A percentile compares a stretch with the other conserved stretches of the same genome.
Evolutionary conservation across 192 early-diverging fungal species (phyloP).

Genomic region (Coemansia sp.): DNA sequence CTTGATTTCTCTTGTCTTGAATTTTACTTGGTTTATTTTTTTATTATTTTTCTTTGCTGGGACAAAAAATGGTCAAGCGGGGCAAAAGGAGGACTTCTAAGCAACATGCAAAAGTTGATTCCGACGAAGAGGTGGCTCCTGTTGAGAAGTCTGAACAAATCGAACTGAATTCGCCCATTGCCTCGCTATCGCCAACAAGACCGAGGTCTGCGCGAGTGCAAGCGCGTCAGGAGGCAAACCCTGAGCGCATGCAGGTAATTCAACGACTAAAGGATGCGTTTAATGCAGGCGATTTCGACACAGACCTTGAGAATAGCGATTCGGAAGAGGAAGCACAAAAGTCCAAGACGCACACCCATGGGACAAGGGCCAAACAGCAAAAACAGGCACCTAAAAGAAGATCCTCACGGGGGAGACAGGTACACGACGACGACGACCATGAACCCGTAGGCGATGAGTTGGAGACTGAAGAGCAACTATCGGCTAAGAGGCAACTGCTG

Average conservation of each 20-base stretch:
- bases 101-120: not conserved
- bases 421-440: slow-evolving; percentile 14
- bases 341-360: not conserved
- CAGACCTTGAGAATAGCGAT: slow-evolving; percentile 20
- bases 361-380: not conserved
- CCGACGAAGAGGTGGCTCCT: not conserved
- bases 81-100: slow-evolving; percentile 4
- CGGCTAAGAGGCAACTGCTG: not conserved
- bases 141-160: not conserved
- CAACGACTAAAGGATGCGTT: slow-evolving; percentile 44
- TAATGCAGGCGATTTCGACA: slow-evolving; percentile 35
- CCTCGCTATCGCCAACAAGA: not conserved
- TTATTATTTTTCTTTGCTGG: not conserved
- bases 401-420: not conserved
- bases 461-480: not conserved
- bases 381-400: slow-evolving; percentile 3
- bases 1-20: slow-evolving; percentile 5
- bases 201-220: slow-evolving; percentile 26
- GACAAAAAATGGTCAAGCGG: not conserved
- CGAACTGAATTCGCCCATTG: not conserved
- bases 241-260: slow-evolving; percentile 27
- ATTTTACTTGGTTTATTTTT: slow-evolving; percentile 10
- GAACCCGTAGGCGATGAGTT: slow-evolving; percentile 15
- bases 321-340: not conserved
- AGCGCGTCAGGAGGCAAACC: slow-evolving; percentile 41